Evolutionary conservation across 345 rosid genomes (phyloP).

Genomic region (Rhodamnia rubescens): DNA sequence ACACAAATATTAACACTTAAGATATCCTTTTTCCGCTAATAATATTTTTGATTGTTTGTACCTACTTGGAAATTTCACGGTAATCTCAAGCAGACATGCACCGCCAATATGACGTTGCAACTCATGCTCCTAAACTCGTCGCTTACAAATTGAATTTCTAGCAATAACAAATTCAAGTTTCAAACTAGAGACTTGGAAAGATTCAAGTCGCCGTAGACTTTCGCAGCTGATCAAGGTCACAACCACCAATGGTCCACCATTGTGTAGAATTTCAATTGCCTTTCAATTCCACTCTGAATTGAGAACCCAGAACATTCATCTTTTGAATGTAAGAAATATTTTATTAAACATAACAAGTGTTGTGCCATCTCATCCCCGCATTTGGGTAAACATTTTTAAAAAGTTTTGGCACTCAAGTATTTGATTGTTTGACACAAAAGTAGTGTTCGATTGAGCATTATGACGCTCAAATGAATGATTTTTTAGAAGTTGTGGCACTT

Average conservation of each 20-base stretch:
- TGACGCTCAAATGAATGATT: too few species aligned
- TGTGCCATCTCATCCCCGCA: too few species aligned
- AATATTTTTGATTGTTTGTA: background rate
- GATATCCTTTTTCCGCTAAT: background rate
- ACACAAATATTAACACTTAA: too few species aligned
- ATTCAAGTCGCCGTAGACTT: background rate
- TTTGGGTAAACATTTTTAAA: too few species aligned
- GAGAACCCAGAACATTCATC: background rate
- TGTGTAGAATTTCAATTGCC: background rate
- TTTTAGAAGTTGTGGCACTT: too few species aligned
- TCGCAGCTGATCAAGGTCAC: background rate
- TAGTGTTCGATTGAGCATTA: too few species aligned
- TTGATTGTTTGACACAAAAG: too few species aligned
- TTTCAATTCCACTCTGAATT: background rate
- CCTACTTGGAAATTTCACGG: background rate
- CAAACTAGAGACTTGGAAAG: background rate
- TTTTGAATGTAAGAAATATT: background rate
- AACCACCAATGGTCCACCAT: background rate
- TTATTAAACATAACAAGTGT: too few species aligned
- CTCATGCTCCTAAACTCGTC: background rate
- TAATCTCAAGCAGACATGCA: background rate
- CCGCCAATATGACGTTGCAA: background rate
- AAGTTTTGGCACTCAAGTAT: too few species aligned
- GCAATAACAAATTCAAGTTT: background rate
- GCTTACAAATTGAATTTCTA: background rate